Conservation (phyloP, 192 early-diverging fungal genomes). For the Entomortierella beljakovae region DNA sequence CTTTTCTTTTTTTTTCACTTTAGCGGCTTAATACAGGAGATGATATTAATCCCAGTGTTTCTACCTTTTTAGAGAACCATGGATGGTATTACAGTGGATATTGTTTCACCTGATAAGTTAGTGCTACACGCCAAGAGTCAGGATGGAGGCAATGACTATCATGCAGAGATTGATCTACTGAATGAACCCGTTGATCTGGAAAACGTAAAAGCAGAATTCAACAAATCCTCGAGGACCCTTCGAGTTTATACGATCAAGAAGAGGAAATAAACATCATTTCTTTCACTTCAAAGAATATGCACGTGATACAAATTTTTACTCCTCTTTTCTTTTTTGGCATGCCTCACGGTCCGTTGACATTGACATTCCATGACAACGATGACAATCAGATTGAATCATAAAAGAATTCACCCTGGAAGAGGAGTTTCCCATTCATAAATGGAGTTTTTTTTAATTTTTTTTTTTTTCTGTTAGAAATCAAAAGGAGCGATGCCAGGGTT, state of each 20-base stretch:
- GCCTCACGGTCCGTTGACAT: too few relatives aligned
- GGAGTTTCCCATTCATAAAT: too few relatives aligned
- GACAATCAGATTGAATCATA: too few relatives aligned
- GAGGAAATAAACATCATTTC: conserved; percentile 16
- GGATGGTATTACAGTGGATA: conserved; percentile 36
- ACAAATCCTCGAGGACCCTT: conserved; percentile 5
- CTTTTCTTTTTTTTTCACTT: neutral
- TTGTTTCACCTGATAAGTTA: conserved; percentile 32
- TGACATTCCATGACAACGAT: too few relatives aligned
- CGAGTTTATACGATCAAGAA: conserved; percentile 36
- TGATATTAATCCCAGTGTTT: neutral
- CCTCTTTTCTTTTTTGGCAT: too few relatives aligned
- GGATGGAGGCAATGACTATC: conserved; percentile 43
- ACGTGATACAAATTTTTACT: too few relatives aligned
- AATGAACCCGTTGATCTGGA: conserved; percentile 43
- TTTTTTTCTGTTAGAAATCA: too few relatives aligned
- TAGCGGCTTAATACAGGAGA: neutral
- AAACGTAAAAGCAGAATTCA: conserved; percentile 30
- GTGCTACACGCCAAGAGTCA: conserved; percentile 38
- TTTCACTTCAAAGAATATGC: neutral
- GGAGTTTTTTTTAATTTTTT: too few relatives aligned
- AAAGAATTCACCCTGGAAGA: too few relatives aligned
- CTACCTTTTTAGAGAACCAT: conserved; percentile 3
- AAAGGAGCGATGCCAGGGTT: too few relatives aligned
- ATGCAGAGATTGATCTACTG: conserved; percentile 37